These are phyloP conservation scores for Brassica nigra DNA, from an alignment of 345 rosid species.

Conservation along the genomic window DNA sequence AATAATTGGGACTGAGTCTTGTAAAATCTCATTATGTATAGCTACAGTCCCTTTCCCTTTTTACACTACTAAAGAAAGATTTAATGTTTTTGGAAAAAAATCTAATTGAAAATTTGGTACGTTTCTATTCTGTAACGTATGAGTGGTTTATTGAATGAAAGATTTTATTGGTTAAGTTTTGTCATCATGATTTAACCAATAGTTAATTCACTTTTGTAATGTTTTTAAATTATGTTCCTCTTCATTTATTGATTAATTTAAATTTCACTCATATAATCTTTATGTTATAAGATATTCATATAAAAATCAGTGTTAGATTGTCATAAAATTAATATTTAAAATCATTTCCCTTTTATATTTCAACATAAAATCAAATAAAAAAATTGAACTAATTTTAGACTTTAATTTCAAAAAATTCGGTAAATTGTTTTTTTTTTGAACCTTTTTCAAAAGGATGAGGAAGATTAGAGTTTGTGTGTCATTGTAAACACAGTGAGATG, in stretches of 20 bases:
- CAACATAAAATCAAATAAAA: not conserved
- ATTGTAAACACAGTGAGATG: constrained; percentile 42
- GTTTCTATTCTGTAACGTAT: not conserved
- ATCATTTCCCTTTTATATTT: not conserved
- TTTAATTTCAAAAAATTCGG: not conserved
- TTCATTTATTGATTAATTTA: not conserved
- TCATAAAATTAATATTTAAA: not conserved
- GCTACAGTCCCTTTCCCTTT: constrained; percentile 11
- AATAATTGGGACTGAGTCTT: constrained; percentile 33
- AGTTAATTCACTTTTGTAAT: not conserved
- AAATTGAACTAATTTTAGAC: not conserved
- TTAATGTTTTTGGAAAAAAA: not conserved
- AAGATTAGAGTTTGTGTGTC: constrained; percentile 36
- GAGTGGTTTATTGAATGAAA: not conserved
- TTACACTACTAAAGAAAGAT: not conserved
- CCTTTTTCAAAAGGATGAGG: not conserved
- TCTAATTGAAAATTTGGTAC: not conserved
- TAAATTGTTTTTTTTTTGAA: not conserved
- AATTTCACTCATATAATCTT: not conserved
- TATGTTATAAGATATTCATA: not conserved
- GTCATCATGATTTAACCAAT: not conserved
- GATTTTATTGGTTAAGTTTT: not conserved
- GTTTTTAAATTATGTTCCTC: not conserved
- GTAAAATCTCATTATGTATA: constrained; percentile 12
- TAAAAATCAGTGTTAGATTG: not conserved